These are phyloP conservation scores for Trichoderma lentiforme DNA, from an alignment of 2,329 filamentous ascomycete genomes.

Conservation along the genomic window DNA sequence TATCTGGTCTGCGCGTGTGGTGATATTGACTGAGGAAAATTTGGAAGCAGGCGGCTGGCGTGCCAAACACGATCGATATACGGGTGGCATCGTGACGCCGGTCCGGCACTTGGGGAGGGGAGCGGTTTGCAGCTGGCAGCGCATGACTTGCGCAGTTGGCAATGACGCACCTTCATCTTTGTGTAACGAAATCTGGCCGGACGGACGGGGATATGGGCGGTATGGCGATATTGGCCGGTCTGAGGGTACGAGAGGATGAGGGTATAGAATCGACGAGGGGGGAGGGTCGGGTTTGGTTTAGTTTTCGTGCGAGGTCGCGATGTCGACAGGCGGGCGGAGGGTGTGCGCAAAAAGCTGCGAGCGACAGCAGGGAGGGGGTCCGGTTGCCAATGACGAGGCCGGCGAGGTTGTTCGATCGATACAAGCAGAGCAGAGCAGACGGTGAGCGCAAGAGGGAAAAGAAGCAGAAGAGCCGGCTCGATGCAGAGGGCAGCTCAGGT, in stretches of 20 bases:
- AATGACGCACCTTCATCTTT: conserved; percentile 36
- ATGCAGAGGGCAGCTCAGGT: conserved; percentile 12
- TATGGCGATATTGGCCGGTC: neutral
- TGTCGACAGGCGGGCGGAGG: neutral
- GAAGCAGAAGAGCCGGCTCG: conserved; percentile 8
- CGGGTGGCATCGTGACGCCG: conserved; percentile 3
- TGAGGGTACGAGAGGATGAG: neutral
- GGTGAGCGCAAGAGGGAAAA: neutral
- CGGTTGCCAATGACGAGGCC: neutral
- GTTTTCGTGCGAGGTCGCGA: neutral
- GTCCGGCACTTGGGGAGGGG: conserved; percentile 19
- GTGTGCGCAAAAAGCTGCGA: neutral
- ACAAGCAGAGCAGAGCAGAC: neutral
- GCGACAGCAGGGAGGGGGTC: neutral
- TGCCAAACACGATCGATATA: conserved; percentile 6
- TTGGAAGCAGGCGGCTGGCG: neutral
- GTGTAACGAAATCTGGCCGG: conserved; percentile 27
- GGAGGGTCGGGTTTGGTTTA: neutral
- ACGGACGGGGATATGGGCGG: neutral
- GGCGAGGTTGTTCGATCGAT: neutral
- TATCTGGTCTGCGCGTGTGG: neutral
- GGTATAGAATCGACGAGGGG: neutral
- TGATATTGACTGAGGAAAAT: neutral
- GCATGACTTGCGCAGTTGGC: conserved; percentile 22
- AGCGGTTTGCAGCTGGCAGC: conserved; percentile 19